Percentiles rank a stretch among this genome's conserved stretches.
Evolutionary conservation across 2,329 filamentous ascomycete species (phyloP).

Genomic region (Ceratocystis eucalypticola): DNA sequence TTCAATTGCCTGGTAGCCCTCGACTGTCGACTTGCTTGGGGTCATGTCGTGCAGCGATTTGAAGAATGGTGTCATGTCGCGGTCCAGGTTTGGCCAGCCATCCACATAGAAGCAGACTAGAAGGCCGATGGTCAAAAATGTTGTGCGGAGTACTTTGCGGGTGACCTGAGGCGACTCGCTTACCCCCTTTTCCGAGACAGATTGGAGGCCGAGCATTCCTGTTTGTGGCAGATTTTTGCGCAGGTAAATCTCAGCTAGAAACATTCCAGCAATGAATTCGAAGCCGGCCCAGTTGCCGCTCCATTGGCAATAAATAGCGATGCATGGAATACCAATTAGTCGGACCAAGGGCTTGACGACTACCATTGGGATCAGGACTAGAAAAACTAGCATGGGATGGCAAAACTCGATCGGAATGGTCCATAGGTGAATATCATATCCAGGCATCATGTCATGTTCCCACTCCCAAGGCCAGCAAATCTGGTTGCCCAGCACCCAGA

Average conservation of each 20-base stretch:
- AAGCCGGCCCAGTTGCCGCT: conserved; percentile 19
- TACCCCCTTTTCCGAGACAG: background rate
- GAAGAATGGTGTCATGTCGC: conserved; percentile 18
- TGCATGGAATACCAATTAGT: conserved; percentile 29
- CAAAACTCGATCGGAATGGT: conserved; percentile 49
- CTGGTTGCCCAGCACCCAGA: conserved; percentile 23
- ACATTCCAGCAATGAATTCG: conserved; percentile 39
- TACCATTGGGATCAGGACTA: conserved; percentile 38
- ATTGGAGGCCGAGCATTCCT: conserved; percentile 9
- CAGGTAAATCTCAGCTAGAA: conserved; percentile 42
- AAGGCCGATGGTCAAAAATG: conserved; percentile 12
- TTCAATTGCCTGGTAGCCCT: conserved; percentile 31
- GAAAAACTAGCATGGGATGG: conserved; percentile 44
- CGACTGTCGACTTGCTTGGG: conserved; percentile 35
- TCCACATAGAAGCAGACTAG: conserved; percentile 26
- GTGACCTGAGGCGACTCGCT: background rate
- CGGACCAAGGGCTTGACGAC: conserved; percentile 33
- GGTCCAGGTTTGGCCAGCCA: conserved; percentile 18
- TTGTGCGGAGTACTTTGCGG: conserved; percentile 1
- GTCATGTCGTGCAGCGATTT: conserved; percentile 39
- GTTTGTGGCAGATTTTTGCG: conserved; percentile 24
- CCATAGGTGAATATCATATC: conserved; percentile 47
- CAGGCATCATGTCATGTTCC: conserved; percentile 16
- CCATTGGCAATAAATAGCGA: conserved; percentile 31
- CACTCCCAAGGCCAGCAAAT: conserved; percentile 22